phyloP scores from a whole-genome alignment of 2,329 filamentous ascomycete species.

The Cladosporium sp. region DNA sequence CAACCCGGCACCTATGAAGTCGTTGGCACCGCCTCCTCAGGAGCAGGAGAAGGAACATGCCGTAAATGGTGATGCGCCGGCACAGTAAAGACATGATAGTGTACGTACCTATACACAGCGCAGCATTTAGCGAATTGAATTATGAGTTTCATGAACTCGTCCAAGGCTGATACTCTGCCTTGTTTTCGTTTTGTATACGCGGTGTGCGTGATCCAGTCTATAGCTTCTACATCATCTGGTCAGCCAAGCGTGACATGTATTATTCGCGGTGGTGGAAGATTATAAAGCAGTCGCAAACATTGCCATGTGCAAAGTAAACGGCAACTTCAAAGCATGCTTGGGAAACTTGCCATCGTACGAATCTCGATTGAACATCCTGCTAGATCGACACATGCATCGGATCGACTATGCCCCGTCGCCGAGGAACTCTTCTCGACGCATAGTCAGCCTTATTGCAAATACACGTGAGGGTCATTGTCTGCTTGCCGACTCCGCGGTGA shows the following conservation, averaged over 20 bases:
- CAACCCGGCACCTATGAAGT: constrained; percentile 60
- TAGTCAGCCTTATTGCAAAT: background rate
- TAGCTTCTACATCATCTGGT: background rate
- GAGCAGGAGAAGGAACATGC: constrained; percentile 23
- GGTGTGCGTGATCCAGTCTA: background rate
- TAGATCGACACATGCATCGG: background rate
- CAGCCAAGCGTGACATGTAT: background rate
- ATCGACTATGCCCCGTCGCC: background rate
- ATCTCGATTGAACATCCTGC: background rate
- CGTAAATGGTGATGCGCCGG: constrained; percentile 13
- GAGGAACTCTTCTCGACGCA: background rate
- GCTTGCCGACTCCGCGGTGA: background rate
- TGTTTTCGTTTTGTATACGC: background rate
- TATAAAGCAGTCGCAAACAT: background rate
- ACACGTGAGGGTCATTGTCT: background rate
- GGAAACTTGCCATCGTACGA: background rate
- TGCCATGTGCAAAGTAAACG: background rate
- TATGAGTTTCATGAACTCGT: background rate
- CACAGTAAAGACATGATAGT: background rate
- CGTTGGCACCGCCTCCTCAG: constrained; percentile 37
- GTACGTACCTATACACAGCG: background rate
- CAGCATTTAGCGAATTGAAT: background rate
- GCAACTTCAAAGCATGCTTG: background rate
- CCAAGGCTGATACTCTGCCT: background rate
- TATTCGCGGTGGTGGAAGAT: no score